phyloP scores from a whole-genome alignment of 768 basidiomycete genomes.

The Tricholoma furcatifolium region DNA sequence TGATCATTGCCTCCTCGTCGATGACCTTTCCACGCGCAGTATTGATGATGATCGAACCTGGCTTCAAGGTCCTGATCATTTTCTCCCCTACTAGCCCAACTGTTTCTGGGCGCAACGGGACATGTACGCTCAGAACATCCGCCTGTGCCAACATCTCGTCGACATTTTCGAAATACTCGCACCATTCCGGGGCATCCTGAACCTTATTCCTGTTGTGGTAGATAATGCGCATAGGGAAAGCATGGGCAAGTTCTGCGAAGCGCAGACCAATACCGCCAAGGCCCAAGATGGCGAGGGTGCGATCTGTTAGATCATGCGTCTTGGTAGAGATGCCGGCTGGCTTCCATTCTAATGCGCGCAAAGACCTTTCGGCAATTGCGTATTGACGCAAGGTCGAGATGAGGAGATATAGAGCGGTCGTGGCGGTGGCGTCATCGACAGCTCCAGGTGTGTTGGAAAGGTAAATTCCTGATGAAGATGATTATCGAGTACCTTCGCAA shows the following conservation, averaged over 20 bases:
- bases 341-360: slow-evolving; percentile 65
- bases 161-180: slow-evolving; percentile 66
- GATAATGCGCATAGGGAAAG: slow-evolving; percentile 87
- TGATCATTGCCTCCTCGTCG: slow-evolving; percentile 84
- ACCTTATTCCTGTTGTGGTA: slow-evolving; percentile 71
- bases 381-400: slow-evolving; percentile 78
- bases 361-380: slow-evolving; percentile 58
- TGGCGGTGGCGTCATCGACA: slow-evolving; percentile 90
- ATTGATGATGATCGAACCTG: slow-evolving; percentile 77
- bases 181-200: slow-evolving; percentile 64
- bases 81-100: slow-evolving; percentile 71
- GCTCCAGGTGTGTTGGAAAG: slow-evolving; percentile 90
- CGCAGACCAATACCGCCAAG: slow-evolving; percentile 76
- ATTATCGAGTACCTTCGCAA: neutral
- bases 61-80: slow-evolving; percentile 76
- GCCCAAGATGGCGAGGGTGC: slow-evolving; percentile 72
- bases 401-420: slow-evolving; percentile 81
- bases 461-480: slow-evolving; percentile 50
- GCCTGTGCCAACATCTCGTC: slow-evolving; percentile 66
- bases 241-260: slow-evolving; percentile 67
- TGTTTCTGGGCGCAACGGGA: slow-evolving; percentile 77
- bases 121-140: slow-evolving; percentile 85
- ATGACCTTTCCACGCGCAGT: slow-evolving; percentile 91
- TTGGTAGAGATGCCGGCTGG: slow-evolving; percentile 41
- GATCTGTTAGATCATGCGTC: slow-evolving; percentile 64